Percentiles rank a stretch among this genome's conserved stretches.
Evolutionary conservation across 148 eudicot genomes (phyloP).

Genomic region (Vaccinium vitisidaea): DNA sequence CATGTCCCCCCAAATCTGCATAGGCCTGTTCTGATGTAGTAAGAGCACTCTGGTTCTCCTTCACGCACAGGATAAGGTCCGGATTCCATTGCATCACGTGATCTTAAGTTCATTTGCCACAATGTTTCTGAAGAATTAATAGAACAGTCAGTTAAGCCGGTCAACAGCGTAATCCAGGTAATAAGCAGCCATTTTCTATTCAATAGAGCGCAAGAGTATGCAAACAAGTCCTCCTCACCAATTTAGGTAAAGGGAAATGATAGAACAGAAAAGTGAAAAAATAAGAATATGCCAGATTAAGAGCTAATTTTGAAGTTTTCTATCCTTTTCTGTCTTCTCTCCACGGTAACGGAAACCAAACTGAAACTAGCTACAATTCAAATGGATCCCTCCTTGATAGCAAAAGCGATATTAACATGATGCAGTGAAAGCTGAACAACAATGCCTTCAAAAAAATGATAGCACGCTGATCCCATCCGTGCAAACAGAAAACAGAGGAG

Average conservation of each 20-base stretch:
- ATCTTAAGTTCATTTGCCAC: conserved; percentile 70
- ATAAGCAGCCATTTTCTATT: background rate
- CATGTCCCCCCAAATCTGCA: conserved; percentile 92
- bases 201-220: background rate
- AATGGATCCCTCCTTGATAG: background rate
- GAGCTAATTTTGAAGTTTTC: background rate
- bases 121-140: conserved; percentile 51
- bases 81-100: conserved; percentile 64
- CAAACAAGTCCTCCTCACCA: background rate
- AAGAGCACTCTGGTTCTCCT: conserved; percentile 94
- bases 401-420: background rate
- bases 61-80: conserved; percentile 89
- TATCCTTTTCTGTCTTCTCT: background rate
- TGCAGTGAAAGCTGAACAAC: background rate
- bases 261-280: background rate
- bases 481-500: background rate
- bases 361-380: background rate
- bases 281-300: background rate
- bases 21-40: conserved; percentile 89
- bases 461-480: background rate
- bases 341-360: background rate
- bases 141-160: conserved; percentile 9
- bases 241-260: background rate
- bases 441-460: background rate
- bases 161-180: conserved; percentile 13